Base-by-base conservation (phyloP, 148 eudicot species). In the Spergularia marina region DNA sequence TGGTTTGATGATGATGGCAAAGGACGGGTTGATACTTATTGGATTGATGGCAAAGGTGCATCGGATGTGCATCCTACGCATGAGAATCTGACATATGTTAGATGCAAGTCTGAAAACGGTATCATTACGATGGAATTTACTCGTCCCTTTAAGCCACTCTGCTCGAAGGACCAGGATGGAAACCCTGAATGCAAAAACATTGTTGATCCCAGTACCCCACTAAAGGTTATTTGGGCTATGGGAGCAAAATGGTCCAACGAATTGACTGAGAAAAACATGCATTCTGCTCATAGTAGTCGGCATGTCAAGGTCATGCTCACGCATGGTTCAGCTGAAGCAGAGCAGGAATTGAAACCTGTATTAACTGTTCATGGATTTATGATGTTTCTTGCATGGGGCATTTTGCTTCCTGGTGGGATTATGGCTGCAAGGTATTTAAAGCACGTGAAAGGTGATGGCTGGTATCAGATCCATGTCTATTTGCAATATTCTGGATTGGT, bases 361-460 rank as follows among this genome's bases (percentile, higher is more conserved):
- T 81, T 94, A 72, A 92, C 91, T 20, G 98, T 94, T 18, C 98
- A 94, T 57, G 98, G 98, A 44, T 91, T 94, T 72, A 94, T 94
- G 98, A 94, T 94, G 98, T 94, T 94, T 70, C 93, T 94, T 40
- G 97, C 98, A 39, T 94, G 97, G 97, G 98, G 95, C 10, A 88
- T 94, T 76, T 76, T 94, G 70, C 89, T 94, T 74, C 98, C 98
- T 14, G 90, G 86, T 74, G 98, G 98, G 53, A 83, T 90, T 70
- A 58, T 94, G 53, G 83, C 98, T 17, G 95, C 97, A 68, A 82
- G 98, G 49, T 94, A 94, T 84, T 58, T 94, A 39, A 94, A 90
- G 71, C 93, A 84, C 16, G 76, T 94, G 30, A 91, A 91, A 76
- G 98, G 91, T 36, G 93, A 94, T 78, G 84, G 87, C 39, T 94